Conservation (phyloP, 108 stramenopile genomes). For the Cylindrotheca fusiformis region DNA sequence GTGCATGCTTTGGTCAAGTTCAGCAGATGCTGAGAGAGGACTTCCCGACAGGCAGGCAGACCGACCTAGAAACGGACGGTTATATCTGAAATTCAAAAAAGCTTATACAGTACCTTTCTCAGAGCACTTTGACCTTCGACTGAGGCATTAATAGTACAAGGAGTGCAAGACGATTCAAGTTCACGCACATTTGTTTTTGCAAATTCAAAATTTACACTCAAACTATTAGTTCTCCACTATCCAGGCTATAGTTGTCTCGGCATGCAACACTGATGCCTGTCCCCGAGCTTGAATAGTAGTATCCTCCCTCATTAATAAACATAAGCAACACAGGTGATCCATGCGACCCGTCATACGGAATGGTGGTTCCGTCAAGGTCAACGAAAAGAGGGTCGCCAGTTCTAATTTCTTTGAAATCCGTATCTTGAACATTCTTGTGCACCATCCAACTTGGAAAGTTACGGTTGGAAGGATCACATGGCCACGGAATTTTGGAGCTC, state of each 20-base stretch:
- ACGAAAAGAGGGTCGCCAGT: constrained; percentile 79
- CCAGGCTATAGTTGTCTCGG: constrained; percentile 48
- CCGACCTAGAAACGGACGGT: no score
- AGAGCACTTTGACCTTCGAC: no score
- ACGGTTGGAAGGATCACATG: constrained; percentile 43
- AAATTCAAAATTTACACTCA: no score
- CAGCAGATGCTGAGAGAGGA: no score
- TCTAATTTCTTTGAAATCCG: constrained; percentile 50
- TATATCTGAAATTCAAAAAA: no score
- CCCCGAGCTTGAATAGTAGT: constrained; percentile 77
- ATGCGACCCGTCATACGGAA: constrained; percentile 79
- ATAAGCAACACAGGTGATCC: constrained; percentile 66
- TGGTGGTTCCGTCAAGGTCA: constrained; percentile 50
- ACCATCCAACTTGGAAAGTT: constrained; percentile 63
- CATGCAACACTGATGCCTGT: constrained; percentile 76
- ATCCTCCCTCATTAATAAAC: constrained; percentile 88
- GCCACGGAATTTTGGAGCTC: constrained; percentile 73
- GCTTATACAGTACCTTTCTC: no score
- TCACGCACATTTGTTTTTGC: no score
- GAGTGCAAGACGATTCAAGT: no score
- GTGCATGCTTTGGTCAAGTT: no score
- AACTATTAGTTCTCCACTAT: constrained; percentile 39
- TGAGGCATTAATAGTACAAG: no score
- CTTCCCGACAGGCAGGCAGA: no score
- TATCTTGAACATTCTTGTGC: constrained; percentile 74